These are phyloP conservation scores for Cocos nucifera DNA, from an alignment of 176 grass and related monocot species.

Conservation along the genomic window DNA sequence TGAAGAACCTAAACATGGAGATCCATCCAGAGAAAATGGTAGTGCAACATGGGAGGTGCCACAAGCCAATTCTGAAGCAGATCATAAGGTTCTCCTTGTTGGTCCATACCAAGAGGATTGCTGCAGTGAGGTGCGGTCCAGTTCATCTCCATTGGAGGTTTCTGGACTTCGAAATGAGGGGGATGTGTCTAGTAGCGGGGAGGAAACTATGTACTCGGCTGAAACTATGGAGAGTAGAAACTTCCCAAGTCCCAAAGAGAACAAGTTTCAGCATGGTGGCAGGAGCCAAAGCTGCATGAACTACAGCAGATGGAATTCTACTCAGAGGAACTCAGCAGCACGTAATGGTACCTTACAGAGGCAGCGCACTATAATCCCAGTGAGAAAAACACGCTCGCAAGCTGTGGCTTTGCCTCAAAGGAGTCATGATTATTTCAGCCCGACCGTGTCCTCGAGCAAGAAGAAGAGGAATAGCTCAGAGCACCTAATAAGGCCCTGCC, in stretches of 20 bases:
- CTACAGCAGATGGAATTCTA: slow-evolving; percentile 62
- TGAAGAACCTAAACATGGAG: slow-evolving; percentile 25
- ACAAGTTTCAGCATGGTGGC: slow-evolving; percentile 38
- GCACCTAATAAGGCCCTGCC: slow-evolving; percentile 39
- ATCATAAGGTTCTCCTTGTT: slow-evolving; percentile 27
- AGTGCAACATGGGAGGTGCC: slow-evolving; percentile 32
- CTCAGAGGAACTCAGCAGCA: slow-evolving; percentile 19
- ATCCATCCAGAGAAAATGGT: slow-evolving; percentile 29
- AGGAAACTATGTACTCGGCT: slow-evolving; percentile 96
- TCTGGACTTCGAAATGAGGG: slow-evolving; percentile 32
- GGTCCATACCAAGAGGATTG: slow-evolving; percentile 59
- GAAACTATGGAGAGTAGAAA: slow-evolving; percentile 98
- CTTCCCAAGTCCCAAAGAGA: slow-evolving; percentile 52
- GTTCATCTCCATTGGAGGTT: slow-evolving; percentile 53
- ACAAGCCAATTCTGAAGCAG: slow-evolving; percentile 30
- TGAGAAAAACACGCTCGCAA: slow-evolving; percentile 55
- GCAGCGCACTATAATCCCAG: slow-evolving; percentile 41
- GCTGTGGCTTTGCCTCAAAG: slow-evolving; percentile 41
- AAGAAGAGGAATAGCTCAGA: slow-evolving; percentile 70
- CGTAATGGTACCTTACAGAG: slow-evolving; percentile 41
- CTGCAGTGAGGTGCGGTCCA: slow-evolving; percentile 57
- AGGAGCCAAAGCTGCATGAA: slow-evolving; percentile 80
- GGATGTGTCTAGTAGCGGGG: slow-evolving; percentile 50
- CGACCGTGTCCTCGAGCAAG: slow-evolving; percentile 74
- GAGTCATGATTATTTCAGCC: slow-evolving; percentile 76